Percentiles rank a stretch among this genome's conserved stretches.
These are phyloP conservation scores for Zygnema cylindricum DNA, from an alignment of 139 green algal genomes.

Conservation along the genomic window DNA sequence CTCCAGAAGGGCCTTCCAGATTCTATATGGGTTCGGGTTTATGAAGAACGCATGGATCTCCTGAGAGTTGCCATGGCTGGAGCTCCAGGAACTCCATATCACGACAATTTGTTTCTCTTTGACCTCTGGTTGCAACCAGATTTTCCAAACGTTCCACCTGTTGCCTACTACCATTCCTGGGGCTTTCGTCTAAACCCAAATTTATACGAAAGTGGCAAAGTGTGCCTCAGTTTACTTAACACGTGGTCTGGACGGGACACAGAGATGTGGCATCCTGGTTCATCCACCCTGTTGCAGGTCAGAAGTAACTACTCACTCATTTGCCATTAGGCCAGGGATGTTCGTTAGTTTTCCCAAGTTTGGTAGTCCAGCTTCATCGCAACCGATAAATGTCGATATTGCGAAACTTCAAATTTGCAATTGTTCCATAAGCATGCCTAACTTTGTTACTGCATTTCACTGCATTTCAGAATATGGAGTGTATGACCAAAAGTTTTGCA, in stretches of 20 bases:
- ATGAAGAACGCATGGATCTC: conserved; percentile 66
- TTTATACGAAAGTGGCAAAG: conserved; percentile 75
- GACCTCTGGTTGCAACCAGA: conserved; percentile 66
- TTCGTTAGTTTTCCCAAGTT: too few species aligned
- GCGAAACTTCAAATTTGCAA: too few species aligned
- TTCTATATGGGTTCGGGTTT: conserved; percentile 64
- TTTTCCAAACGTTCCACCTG: conserved; percentile 65
- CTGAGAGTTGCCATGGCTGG: conserved; percentile 65
- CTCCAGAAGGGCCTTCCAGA: conserved; percentile 35
- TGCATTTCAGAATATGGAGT: too few species aligned
- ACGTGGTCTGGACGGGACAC: conserved; percentile 77
- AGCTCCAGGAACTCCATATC: conserved; percentile 67
- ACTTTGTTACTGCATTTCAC: too few species aligned
- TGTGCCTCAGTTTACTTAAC: conserved; percentile 87
- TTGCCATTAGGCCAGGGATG: too few species aligned
- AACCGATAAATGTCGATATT: too few species aligned
- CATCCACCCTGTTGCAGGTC: conserved; percentile 72
- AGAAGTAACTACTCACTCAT: too few species aligned
- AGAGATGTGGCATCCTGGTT: conserved; percentile 78
- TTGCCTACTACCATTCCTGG: conserved; percentile 63
- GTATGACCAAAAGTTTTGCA: too few species aligned
- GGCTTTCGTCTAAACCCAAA: conserved; percentile 80
- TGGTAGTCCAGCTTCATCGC: too few species aligned
- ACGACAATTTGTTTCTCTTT: conserved; percentile 71
- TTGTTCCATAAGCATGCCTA: too few species aligned